Evolutionary conservation across 495 filamentous ascomycete species (phyloP), one percentile per base, ranked within the genome.

Genomic region (Penicillium mononematosum): DNA sequence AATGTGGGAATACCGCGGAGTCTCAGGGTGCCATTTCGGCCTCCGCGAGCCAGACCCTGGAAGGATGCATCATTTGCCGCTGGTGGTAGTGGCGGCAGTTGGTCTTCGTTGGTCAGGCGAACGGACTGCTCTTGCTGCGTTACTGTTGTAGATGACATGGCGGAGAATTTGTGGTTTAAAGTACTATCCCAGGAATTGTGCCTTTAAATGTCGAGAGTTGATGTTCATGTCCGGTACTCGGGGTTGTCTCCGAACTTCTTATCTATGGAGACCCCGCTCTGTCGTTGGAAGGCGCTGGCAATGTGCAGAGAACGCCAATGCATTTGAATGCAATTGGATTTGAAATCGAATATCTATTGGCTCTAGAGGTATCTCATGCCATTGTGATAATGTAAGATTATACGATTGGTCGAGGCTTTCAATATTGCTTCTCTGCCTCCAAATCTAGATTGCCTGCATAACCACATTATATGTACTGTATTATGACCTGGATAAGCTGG

Each of bases 1-100:
- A 87, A 86, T 45, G 78, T 81, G 31, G 86, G 86, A 51, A 83
- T 83, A 5, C 75, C 77, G 12, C 71, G 70, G 17, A 84, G 74
- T 59, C 78, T 81, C 49, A 82, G 64, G 11, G 69, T 72, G 12
- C 72, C 76, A 20, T 66, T 60, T 14, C 73, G 70, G 45, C 70
- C 61, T 10, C 76, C 76, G 14, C 75, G 75, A 16, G 74, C 75
- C 5, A 68, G 50, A 5, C 73, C 66, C 50, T 78, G 75, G 64
- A 76, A 78, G 6, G 57, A 50, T n/a, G 57, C 24, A 56, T 68
- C 65, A 32, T 59, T 62, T 27, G 62, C 63, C 27, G 68, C 68
- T 25, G 68, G 52, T 16, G 45, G 45, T 50, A 70, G 52, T 29
- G 67, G 55, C 12, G 43, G 45, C 27, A 70, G 53, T 36, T 70